phyloP scores from a whole-genome alignment of 2,329 filamentous ascomycete species.

The Trichoderma citrinoviride region DNA sequence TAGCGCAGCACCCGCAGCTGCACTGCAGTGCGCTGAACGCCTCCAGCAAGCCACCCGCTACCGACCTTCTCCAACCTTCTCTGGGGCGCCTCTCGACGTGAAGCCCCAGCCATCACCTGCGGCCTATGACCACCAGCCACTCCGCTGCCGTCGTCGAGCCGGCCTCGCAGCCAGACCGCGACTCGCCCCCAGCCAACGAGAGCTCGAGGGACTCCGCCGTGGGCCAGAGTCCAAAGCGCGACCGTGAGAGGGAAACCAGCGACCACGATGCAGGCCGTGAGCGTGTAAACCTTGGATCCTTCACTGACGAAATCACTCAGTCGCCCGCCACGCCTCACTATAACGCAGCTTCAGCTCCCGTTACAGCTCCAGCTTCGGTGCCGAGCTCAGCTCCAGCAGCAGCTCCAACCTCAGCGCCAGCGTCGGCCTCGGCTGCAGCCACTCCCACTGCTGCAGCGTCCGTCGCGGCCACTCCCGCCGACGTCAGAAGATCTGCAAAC shows the following conservation, averaged over 20 bases:
- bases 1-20: slow-evolving; percentile 14
- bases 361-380: background rate
- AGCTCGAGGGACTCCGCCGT: slow-evolving; percentile 16
- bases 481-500: background rate
- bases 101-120: slow-evolving; percentile 2
- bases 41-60: background rate
- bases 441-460: background rate
- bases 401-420: background rate
- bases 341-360: background rate
- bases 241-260: slow-evolving; percentile 6
- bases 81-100: slow-evolving; percentile 10
- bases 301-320: slow-evolving; percentile 4
- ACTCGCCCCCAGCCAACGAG: slow-evolving; percentile 18
- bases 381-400: background rate
- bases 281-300: background rate
- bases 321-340: slow-evolving; percentile 3
- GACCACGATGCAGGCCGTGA: slow-evolving; percentile 12
- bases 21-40: background rate
- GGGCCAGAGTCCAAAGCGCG: slow-evolving; percentile 16
- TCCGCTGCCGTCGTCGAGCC: slow-evolving; percentile 19
- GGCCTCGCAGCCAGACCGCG: slow-evolving; percentile 17
- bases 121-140: slow-evolving; percentile 24
- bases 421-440: background rate
- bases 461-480: slow-evolving; percentile 6
- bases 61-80: background rate